A percentile compares a stretch with the other conserved stretches of the same genome.
phyloP scores from a whole-genome alignment of 371 early-diverging fungal species.

The Circinella minor region DNA sequence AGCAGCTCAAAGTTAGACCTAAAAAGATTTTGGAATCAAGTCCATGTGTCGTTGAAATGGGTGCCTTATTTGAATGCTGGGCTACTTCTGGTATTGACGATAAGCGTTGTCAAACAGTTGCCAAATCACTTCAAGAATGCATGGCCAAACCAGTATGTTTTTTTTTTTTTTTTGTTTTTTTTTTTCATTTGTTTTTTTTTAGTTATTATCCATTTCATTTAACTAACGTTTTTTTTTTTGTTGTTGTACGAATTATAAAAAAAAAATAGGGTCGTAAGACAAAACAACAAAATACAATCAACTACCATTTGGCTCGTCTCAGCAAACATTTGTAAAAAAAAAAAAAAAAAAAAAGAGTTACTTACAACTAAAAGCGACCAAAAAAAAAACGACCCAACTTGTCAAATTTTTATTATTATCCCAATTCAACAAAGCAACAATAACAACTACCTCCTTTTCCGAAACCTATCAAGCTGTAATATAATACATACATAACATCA shows the following conservation, averaged over 20 bases:
- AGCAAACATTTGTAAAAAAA: slow-evolving; percentile 62
- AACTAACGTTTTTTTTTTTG: not conserved
- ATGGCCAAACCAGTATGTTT: slow-evolving; percentile 65
- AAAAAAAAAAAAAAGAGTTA: not conserved
- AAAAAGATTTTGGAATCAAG: slow-evolving; percentile 66
- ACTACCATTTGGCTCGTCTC: slow-evolving; percentile 71
- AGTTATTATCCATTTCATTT: not conserved
- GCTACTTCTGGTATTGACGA: slow-evolving; percentile 64
- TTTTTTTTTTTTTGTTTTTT: not conserved
- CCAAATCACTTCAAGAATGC: slow-evolving; percentile 63
- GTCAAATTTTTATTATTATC: not conserved
- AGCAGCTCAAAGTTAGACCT: slow-evolving; percentile 68
- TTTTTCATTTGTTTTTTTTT: too few species aligned
- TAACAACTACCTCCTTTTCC: slow-evolving; percentile 27
- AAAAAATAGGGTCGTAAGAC: slow-evolving; percentile 48
- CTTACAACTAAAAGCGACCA: not conserved
- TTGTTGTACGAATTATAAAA: not conserved
- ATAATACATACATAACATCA: slow-evolving; percentile 49
- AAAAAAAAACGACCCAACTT: not conserved
- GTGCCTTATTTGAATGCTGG: slow-evolving; percentile 72
- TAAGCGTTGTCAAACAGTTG: slow-evolving; percentile 57
- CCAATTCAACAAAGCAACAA: not conserved
- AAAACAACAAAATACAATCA: slow-evolving; percentile 63
- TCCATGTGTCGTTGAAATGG: slow-evolving; percentile 70
- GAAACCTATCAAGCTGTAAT: slow-evolving; percentile 29